phyloP scores from a whole-genome alignment of 768 basidiomycete genomes.

The Boletus bicolor region DNA sequence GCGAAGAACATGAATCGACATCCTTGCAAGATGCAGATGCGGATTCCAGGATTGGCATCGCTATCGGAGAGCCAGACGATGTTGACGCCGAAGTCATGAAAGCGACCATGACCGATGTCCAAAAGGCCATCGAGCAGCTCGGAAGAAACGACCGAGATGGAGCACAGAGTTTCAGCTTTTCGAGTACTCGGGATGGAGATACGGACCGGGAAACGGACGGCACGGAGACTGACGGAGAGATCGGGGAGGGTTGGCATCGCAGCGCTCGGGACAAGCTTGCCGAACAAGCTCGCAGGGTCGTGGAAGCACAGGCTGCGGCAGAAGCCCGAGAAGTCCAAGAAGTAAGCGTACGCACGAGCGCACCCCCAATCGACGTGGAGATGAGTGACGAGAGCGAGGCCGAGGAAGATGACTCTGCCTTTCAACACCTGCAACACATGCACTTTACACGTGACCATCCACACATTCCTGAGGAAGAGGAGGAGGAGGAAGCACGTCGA shows the following conservation, averaged over 20 bases:
- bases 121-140: constrained; percentile 86
- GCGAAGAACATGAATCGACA: constrained; percentile 46
- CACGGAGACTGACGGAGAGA: constrained; percentile 47
- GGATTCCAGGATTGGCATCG: constrained; percentile 27
- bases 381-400: constrained; percentile 79
- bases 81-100: constrained; percentile 64
- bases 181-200: constrained; percentile 58
- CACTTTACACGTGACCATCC: constrained; percentile 48
- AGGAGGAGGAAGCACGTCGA: constrained; percentile 42
- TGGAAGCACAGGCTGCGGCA: constrained; percentile 38
- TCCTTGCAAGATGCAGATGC: constrained; percentile 27
- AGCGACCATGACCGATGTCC: constrained; percentile 86
- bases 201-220: constrained; percentile 48
- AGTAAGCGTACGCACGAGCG: constrained; percentile 39
- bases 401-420: constrained; percentile 49
- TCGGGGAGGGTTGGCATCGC: constrained; percentile 64
- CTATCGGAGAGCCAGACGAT: constrained; percentile 21
- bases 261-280: constrained; percentile 64
- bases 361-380: constrained; percentile 71
- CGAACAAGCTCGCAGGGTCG: constrained; percentile 60
- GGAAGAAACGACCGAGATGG: constrained; percentile 58
- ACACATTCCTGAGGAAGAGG: constrained; percentile 70
- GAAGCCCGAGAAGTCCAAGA: constrained; percentile 55
- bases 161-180: constrained; percentile 72
- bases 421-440: constrained; percentile 37